phyloP scores from a whole-genome alignment of 208 protist species.

The Porcisia hertigi region DNA sequence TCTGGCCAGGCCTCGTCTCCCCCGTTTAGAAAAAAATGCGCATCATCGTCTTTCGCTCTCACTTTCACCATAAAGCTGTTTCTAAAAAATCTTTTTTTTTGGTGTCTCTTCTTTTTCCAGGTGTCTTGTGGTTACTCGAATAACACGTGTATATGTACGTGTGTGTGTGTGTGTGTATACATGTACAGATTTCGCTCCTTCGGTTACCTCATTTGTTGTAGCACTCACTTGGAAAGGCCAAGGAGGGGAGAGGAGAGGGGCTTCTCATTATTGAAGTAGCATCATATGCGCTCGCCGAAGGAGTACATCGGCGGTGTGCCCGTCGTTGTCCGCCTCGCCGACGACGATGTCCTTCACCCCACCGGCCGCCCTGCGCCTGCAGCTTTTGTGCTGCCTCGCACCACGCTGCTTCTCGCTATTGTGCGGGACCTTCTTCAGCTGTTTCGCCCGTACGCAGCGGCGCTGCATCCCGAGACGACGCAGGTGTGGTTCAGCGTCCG shows the following conservation, averaged over 20 bases:
- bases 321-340: slow-evolving; percentile 63
- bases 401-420: slow-evolving; percentile 62
- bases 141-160: not conserved
- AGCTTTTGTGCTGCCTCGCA: slow-evolving; percentile 68
- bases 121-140: not conserved
- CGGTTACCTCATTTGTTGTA: not conserved
- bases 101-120: not conserved
- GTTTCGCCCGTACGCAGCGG: slow-evolving; percentile 47
- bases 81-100: not conserved
- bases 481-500: slow-evolving; percentile 67
- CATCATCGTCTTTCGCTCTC: not conserved
- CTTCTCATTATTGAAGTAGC: not conserved
- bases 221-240: not conserved
- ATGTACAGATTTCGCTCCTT: too few species aligned
- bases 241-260: not conserved
- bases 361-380: slow-evolving; percentile 42
- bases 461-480: slow-evolving; percentile 36
- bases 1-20: not conserved
- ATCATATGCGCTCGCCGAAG: slow-evolving; percentile 25
- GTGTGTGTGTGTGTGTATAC: not conserved
- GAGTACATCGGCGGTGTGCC: slow-evolving; percentile 59
- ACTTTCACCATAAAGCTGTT: not conserved
- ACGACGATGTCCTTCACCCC: slow-evolving; percentile 42
- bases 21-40: not conserved
- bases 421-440: slow-evolving; percentile 48